phyloP scores from a whole-genome alignment of 2,329 filamentous ascomycete genomes.

The Orbilia ellipsospora region DNA sequence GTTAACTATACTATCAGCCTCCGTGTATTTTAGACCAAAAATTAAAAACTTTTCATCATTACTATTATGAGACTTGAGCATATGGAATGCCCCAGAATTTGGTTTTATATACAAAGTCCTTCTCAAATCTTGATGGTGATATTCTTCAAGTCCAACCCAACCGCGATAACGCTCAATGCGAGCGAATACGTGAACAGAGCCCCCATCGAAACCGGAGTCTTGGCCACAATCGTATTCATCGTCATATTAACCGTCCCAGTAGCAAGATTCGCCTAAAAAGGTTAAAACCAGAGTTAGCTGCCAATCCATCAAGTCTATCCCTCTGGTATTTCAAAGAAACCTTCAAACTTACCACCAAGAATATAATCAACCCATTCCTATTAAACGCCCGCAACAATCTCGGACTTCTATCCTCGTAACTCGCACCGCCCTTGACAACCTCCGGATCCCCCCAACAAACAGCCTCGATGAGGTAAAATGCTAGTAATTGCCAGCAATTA shows the following conservation, averaged over 20 bases:
- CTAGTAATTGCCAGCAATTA: constrained; percentile 83
- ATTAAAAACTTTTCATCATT: background rate
- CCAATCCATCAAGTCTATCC: background rate
- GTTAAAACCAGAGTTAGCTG: background rate
- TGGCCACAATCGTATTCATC: constrained; percentile 80
- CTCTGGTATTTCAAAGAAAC: background rate
- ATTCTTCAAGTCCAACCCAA: constrained; percentile 65
- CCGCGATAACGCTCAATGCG: constrained; percentile 74
- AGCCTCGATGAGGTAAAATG: constrained; percentile 81
- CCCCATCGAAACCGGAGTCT: constrained; percentile 73
- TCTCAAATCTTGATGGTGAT: constrained; percentile 76
- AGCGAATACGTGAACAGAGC: constrained; percentile 79
- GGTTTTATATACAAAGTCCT: background rate
- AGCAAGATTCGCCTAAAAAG: constrained; percentile 76
- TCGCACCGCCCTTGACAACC: constrained; percentile 69
- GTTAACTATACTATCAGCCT: too few species aligned
- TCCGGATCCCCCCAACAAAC: constrained; percentile 78
- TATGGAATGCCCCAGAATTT: too few species aligned
- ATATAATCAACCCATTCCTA: constrained; percentile 84
- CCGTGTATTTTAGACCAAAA: too few species aligned
- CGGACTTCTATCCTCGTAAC: constrained; percentile 75
- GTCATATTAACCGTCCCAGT: constrained; percentile 91
- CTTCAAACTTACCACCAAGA: constrained; percentile 69
- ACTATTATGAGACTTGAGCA: background rate
- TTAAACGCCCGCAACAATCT: constrained; percentile 85